Conservation (phyloP, 1,284 basidiomycete species). For the Vanrija pseudolonga region DNA sequence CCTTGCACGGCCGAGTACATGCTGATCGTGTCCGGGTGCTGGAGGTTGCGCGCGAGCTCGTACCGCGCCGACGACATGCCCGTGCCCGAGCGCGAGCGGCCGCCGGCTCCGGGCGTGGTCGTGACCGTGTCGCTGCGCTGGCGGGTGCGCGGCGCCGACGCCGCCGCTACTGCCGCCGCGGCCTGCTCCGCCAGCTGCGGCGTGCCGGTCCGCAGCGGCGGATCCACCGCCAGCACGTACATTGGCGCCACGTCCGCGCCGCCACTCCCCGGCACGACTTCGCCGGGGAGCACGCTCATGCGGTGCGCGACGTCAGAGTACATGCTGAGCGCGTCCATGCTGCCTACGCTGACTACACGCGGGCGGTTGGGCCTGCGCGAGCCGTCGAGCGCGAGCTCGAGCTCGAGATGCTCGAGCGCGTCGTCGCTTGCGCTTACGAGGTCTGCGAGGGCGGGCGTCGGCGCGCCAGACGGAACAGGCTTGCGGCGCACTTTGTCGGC, state of each 20-base stretch:
- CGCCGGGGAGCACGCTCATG: not conserved
- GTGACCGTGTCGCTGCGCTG: no score
- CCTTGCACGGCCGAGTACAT: no score
- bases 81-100: no score
- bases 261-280: no score
- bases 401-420: slow-evolving; percentile 2
- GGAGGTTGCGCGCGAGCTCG: no score
- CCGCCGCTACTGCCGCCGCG: no score
- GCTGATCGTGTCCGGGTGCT: no score
- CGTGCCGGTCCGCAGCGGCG: slow-evolving; percentile 2
- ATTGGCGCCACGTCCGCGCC: slow-evolving; percentile 6
- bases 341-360: not conserved
- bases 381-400: not conserved
- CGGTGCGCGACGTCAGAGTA: not conserved
- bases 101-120: no score
- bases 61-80: no score
- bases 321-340: not conserved
- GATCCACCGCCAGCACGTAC: slow-evolving; percentile 26
- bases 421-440: not conserved
- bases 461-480: slow-evolving; percentile 5
- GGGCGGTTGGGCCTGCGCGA: not conserved
- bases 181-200: not conserved
- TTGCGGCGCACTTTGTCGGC: slow-evolving; percentile 4
- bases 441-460: not conserved
- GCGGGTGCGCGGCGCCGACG: no score